Base-by-base conservation (phyloP, 352 stramenopile genomes). In the Peronospora belbahrii region DNA sequence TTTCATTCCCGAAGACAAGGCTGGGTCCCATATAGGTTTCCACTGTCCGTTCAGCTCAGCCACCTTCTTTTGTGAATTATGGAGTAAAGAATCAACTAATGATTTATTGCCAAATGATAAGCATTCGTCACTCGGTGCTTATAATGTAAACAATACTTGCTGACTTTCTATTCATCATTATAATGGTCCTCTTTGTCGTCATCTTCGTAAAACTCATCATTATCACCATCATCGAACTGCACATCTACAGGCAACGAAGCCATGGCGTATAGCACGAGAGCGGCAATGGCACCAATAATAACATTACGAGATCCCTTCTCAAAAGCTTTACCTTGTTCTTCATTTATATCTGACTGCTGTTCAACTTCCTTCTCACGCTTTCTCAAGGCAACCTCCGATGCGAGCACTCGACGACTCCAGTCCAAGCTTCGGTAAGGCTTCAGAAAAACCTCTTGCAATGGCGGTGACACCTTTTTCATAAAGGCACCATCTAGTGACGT, bases 341-440 rank as follows among this genome's bases (percentile, higher is more conserved):
- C 62, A 8, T 32, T 42, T 22, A 39, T 42, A 19, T 46, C 36
- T 8, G 32, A 22, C 34, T 6, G 34, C 11, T 38, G 41, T 39
- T 69, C 56, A 9, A 42, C 42, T 30, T 70, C 51, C 17, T 69
- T 45, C 22, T 76, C 48, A 13, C 53, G 53, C 46, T 77, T 85
- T 34, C 80, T 74, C 42, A 70, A 47, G 3, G 61, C 62, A 17
- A 90, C 51, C 2, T 88, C 72, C 13, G 51, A 55, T n/a, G 68
- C 51, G 14, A 87, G 48, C 36, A 81, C 76, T n/a, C 79, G 79
- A 15, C 77, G 76, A 44, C 77, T 76, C 82, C 82, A 94, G 52
- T 90, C 82, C 18, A 94, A 52, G 49, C 79, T 94, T 20, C 71
- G 71, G 46, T 90, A 94, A 37, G 82, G 82, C 49, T 82, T 56